Evolutionary conservation across 331 rosid genomes (phyloP), one percentile per base, ranked within the genome.

Genomic region (Prunus yedoensis): DNA sequence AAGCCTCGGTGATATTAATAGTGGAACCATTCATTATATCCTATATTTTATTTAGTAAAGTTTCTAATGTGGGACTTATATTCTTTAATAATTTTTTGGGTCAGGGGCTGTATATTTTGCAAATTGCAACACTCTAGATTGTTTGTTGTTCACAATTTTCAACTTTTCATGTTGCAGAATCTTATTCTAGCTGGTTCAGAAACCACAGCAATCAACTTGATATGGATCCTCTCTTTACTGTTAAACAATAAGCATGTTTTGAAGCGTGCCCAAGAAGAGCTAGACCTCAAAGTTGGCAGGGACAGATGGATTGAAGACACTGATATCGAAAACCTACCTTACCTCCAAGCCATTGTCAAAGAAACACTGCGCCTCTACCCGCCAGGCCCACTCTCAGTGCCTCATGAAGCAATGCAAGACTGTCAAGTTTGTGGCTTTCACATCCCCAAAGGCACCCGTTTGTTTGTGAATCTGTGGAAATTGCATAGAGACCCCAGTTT

Each of bases 221-320:
- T 47, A 73, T 90, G 92, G 95, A 27, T 32, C 10, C 52, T 90
- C 21, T 46, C 92, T 13, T 20, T 84, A 52, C 60, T 88, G 46
- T 6, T 86, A 28, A 88, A 84, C 49, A 86, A 88, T 15, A 74
- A 1, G 1, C 52, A 73, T 1, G 78, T 46, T 2, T 43, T 88
- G 58, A 79, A 81, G 78, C 83, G 60, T 8, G 95, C 83, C 60
- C 83, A 84, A 77, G 85, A 87, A n/a, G 91, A 89, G 56, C 50
- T 89, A 16, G 83, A 89, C 16, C 53, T 25, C 17, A 62, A 58
- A 5, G 86, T 86, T 18, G 90, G 87, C 2, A 82, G 62, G 52
- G 46, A 86, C 3, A 84, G 80, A 78, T 47, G 58, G 78, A 83
- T 78, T 2, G 70, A 74, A n/a, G 71, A 54, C 17, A 14, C 76